Evolutionary conservation across 1,139 yeast genomes (phyloP), one percentile per base, ranked within the genome.

Genomic region (Yamadazyma jaroonii): DNA sequence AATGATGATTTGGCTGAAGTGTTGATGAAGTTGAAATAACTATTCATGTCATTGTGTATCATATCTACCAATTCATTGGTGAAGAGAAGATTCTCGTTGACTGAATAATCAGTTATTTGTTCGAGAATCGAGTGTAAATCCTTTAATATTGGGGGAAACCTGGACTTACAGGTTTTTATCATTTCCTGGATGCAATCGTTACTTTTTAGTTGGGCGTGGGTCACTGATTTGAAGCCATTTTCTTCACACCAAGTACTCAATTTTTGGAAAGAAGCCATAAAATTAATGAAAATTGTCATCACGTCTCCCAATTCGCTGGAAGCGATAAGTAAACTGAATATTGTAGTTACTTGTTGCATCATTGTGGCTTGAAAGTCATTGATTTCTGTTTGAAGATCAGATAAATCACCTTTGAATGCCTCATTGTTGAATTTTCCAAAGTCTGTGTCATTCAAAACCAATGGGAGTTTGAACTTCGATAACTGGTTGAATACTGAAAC

Each of bases 401-500:
- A 44, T 27, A 42, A 36, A 6, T 31, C 30, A 2, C 42, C 32
- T 6, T 17, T 25, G 26, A 46, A 38, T 3, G 45, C 36, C 23
- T 43, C 47, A 9, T 35, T 37, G 25, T 41, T 40, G 21, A 57
- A 50, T 10, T 37, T 39, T 6, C 34, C 34, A 25, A n/a, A 22
- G 2, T 5, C 12, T 6, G 6, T 11, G 9, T 31, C 27, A 6
- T 9, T 15, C n/a, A 31, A 9, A 4, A 10, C 5, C 4, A 31
- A 17, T 7, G n/a, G 5, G 15, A 24, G 9, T 25, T 22, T 31
- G 6, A 9, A 15, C 9, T 17, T 22, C 15, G 9, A 8, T 14
- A 31, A 31, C 15, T 23, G 13, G 9, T 49, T 45, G 38, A 69
- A 65, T 41, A 57, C 63, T 17, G 46, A 41, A 10, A 57, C 45